phyloP scores from a whole-genome alignment of 257 asterid species.

The Scutellaria minor region DNA sequence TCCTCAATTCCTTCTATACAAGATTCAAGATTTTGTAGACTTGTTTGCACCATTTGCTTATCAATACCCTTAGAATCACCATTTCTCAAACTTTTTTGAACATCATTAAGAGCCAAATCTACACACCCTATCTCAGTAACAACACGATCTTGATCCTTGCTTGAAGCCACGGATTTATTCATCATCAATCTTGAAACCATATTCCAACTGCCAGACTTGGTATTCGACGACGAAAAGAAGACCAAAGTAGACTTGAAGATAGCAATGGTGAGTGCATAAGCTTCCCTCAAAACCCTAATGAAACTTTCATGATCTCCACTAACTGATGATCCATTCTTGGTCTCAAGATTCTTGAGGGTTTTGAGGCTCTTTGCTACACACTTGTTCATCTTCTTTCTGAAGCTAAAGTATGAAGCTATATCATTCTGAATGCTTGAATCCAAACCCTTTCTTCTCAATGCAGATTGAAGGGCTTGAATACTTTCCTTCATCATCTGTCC shows the following conservation, averaged over 20 bases:
- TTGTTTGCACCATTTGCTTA: conserved; percentile 36
- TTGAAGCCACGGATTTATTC: conserved; percentile 29
- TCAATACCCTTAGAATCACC: conserved; percentile 29
- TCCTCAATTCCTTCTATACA: conserved; percentile 45
- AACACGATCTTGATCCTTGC: background rate
- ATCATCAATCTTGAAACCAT: conserved; percentile 45
- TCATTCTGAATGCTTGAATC: conserved; percentile 45
- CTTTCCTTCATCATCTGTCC: conserved; percentile 46
- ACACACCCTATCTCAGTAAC: conserved; percentile 43
- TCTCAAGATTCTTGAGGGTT: conserved; percentile 54
- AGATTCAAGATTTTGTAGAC: conserved; percentile 43
- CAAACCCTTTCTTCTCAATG: conserved; percentile 62
- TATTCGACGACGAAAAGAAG: conserved; percentile 36
- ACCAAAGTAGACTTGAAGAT: conserved; percentile 36
- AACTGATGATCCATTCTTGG: conserved; percentile 25
- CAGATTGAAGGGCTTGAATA: conserved; percentile 64
- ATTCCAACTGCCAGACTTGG: conserved; percentile 38
- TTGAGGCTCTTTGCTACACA: conserved; percentile 51
- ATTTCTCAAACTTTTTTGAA: conserved; percentile 25
- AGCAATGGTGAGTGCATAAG: background rate
- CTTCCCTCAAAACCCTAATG: too few species aligned
- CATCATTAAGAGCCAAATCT: conserved; percentile 8
- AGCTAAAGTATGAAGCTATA: conserved; percentile 40
- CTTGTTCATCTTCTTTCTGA: conserved; percentile 60
- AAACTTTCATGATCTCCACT: background rate